A percentile compares a stretch with the other conserved stretches of the same genome.
Evolutionary conservation across 257 asterid genomes (phyloP).

Genomic region (Echites panduratus): DNA sequence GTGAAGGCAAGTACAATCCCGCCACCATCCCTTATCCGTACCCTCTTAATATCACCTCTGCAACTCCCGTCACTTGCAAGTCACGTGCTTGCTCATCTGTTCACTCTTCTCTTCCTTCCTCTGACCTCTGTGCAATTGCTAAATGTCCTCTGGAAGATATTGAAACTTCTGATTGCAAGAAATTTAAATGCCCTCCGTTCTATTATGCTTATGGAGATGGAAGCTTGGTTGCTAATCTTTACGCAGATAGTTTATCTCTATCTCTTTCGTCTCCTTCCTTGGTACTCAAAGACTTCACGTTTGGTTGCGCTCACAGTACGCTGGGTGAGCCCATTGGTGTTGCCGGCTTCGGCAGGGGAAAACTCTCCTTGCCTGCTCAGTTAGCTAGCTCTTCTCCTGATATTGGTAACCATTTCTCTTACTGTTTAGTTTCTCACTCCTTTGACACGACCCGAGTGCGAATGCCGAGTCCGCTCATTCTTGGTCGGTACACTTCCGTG

Average conservation of each 20-base stretch:
- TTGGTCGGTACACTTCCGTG: constrained; percentile 43
- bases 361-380: constrained; percentile 75
- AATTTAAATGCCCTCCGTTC: constrained; percentile 60
- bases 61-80: constrained; percentile 44
- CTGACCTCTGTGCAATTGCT: constrained; percentile 85
- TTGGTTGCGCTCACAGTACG: constrained; percentile 77
- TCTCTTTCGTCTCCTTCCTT: constrained; percentile 45
- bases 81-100: constrained; percentile 72
- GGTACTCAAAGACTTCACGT: constrained; percentile 50
- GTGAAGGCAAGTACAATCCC: constrained; percentile 74
- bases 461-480: constrained; percentile 71
- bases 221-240: constrained; percentile 61
- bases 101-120: constrained; percentile 52
- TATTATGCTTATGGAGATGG: constrained; percentile 98
- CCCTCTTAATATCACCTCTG: constrained; percentile 65
- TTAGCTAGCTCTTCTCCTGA: constrained; percentile 57
- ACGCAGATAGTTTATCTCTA: constrained; percentile 41
- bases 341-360: constrained; percentile 90
- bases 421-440: constrained; percentile 67
- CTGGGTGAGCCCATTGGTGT: constrained; percentile 93
- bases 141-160: constrained; percentile 70
- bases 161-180: constrained; percentile 54
- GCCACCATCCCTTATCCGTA: constrained; percentile 40
- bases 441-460: constrained; percentile 35
- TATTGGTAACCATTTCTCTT: constrained; percentile 74